A percentile compares a stretch with the other conserved stretches of the same genome.
Evolutionary conservation across 306 rosid species (phyloP).

Genomic region (Clitoria ternatea): DNA sequence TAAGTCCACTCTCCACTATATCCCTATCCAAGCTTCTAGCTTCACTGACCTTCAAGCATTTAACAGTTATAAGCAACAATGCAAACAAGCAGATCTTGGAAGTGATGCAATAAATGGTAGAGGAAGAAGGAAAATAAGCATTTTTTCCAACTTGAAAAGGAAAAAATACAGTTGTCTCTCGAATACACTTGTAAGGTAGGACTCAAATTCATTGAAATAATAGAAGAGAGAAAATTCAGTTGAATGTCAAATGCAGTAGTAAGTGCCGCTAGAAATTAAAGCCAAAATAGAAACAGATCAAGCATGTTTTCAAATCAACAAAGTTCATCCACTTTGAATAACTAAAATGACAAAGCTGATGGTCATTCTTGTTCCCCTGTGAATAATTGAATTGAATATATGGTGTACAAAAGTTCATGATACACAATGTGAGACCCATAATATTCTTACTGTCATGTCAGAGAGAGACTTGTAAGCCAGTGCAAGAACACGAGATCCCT

Average conservation of each 20-base stretch:
- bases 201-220: constrained; percentile 1
- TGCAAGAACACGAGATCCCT: constrained; percentile 98
- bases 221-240: not conserved
- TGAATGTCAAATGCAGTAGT: constrained; percentile 6
- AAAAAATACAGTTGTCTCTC: not conserved
- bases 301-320: not conserved
- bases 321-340: not conserved
- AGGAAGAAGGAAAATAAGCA: constrained; percentile 2
- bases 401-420: not conserved
- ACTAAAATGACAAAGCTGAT: not conserved
- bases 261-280: not conserved
- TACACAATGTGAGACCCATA: not conserved
- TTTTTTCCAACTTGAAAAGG: not conserved
- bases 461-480: constrained; percentile 89
- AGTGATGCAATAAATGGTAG: not conserved
- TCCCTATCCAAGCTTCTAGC: constrained; percentile 99
- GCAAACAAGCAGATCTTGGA: not conserved
- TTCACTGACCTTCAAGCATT: constrained; percentile 86
- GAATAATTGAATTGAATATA: constrained; percentile 4
- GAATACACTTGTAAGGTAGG: not conserved
- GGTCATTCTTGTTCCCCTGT: not conserved
- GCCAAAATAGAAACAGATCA: not conserved
- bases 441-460: constrained; percentile 89
- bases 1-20: constrained; percentile 80
- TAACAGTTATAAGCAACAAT: constrained; percentile 27